Conservation (phyloP, 768 basidiomycete genomes). For the Coprinopsis cinerea region DNA sequence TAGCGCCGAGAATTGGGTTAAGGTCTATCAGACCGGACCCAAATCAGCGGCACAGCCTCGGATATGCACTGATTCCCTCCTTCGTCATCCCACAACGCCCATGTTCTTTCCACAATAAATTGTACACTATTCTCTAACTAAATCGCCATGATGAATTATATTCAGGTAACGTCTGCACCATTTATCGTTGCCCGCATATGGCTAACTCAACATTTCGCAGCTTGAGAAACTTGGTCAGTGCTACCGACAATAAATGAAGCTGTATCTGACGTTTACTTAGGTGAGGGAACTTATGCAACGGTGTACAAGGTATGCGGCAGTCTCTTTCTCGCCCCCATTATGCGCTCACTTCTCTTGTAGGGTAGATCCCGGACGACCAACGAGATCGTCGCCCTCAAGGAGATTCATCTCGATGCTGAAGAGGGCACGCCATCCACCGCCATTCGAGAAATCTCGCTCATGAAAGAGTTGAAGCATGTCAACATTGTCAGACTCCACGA, state of each 20-base stretch:
- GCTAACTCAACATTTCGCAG: slow-evolving; percentile 28
- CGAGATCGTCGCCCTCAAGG: slow-evolving; percentile 96
- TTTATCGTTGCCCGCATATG: background rate
- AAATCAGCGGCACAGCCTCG: slow-evolving; percentile 6
- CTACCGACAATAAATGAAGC: slow-evolving; percentile 20
- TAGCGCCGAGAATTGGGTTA: too few relatives aligned
- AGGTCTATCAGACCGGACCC: slow-evolving; percentile 2
- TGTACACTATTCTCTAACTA: background rate
- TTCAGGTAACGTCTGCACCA: slow-evolving; percentile 35
- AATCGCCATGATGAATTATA: slow-evolving; percentile 39
- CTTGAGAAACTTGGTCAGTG: slow-evolving; percentile 84
- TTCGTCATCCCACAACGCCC: slow-evolving; percentile 5
- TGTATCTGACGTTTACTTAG: slow-evolving; percentile 51
- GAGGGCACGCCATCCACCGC: slow-evolving; percentile 99
- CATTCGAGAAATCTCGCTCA: slow-evolving; percentile 96
- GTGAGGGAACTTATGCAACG: slow-evolving; percentile 92
- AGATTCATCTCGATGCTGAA: slow-evolving; percentile 98
- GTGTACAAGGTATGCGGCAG: slow-evolving; percentile 78
- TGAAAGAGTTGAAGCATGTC: slow-evolving; percentile 99
- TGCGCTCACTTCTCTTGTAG: slow-evolving; percentile 28
- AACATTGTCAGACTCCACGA: slow-evolving; percentile 98
- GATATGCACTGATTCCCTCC: background rate
- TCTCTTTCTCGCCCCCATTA: background rate
- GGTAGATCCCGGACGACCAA: slow-evolving; percentile 97
- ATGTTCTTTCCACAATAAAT: background rate